phyloP scores from a whole-genome alignment of 2,329 filamentous ascomycete genomes.

The Mycosphaerella sp. region DNA sequence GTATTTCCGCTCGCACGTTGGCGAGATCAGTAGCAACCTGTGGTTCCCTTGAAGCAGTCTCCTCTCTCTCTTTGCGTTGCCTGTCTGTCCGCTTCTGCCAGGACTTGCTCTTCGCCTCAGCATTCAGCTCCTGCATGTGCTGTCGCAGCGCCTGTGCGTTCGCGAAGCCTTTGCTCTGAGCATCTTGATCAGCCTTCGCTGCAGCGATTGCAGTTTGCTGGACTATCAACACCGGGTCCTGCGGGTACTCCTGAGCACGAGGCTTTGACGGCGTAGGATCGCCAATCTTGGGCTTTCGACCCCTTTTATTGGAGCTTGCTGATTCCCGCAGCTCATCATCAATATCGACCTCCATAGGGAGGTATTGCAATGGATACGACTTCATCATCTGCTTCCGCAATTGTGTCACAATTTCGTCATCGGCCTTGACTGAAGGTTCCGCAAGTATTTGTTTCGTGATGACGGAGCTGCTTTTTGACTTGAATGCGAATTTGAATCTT shows the following conservation, averaged over 20 bases:
- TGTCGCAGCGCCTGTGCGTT: slow-evolving; percentile 8
- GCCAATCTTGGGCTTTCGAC: slow-evolving; percentile 6
- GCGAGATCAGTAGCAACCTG: slow-evolving; percentile 5
- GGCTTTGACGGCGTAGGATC: slow-evolving; percentile 1
- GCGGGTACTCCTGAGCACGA: slow-evolving; percentile 3
- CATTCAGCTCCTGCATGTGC: slow-evolving; percentile 8
- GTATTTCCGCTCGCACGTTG: slow-evolving; percentile 2
- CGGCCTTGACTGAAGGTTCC: slow-evolving; percentile 41
- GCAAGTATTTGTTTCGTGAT: slow-evolving; percentile 47
- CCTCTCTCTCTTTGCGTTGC: neutral
- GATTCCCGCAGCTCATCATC: slow-evolving; percentile 26
- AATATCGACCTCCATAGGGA: slow-evolving; percentile 40
- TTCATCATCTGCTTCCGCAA: slow-evolving; percentile 48
- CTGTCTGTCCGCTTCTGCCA: slow-evolving; percentile 1
- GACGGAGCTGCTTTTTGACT: slow-evolving; percentile 42
- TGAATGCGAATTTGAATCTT: slow-evolving; percentile 48
- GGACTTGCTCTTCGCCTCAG: neutral
- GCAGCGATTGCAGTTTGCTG: slow-evolving; percentile 12
- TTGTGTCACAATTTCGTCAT: slow-evolving; percentile 42
- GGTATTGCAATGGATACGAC: slow-evolving; percentile 38
- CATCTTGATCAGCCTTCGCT: slow-evolving; percentile 9
- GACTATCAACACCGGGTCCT: slow-evolving; percentile 6
- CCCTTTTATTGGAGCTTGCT: slow-evolving; percentile 6
- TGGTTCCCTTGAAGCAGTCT: neutral
- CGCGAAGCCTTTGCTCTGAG: slow-evolving; percentile 10